Base-by-base conservation (phyloP, 2,329 filamentous ascomycete genomes). In the Fusarium sp. region DNA sequence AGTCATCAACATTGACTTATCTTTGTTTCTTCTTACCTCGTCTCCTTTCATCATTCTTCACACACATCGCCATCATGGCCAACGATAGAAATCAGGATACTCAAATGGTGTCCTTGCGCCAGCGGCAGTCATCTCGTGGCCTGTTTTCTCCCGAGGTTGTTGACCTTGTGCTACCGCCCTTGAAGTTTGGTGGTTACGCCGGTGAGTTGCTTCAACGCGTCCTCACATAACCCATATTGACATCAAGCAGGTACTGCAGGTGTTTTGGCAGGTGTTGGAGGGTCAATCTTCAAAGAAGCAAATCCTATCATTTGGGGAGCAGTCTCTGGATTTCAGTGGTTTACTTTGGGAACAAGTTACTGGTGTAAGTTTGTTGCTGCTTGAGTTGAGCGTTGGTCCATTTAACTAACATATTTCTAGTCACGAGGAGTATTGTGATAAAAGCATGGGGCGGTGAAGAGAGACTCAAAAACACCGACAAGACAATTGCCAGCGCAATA, bases 311-410 rank as follows among this genome's bases (percentile, higher is more conserved):
- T 95, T 9, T 95, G 93, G 80, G 91, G 93, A 1, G 72, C 91
- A 15, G 86, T 90, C 37, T 90, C 91, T 23, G 92, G 93, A 20
- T 83, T 93, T 39, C 93, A 97, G 80, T 97, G 93, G 88, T 93
- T 93, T 79, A 85, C 88, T 41, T 85, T 97, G 38, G 93, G 93
- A 35, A 88, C 87, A 46, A 92, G 88, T 18, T 98, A 91, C 77
- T 95, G 90, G 85, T 90, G 91, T 90, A 83, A 75, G 88, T 80
- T 41, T 3, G 33, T 18, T 20, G 23, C 59, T n/a, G 7, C 8
- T 24, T 6, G 20, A 6, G 42, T 28, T 2, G 31, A 21, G 39
- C 15, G 10, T 21, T 39, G 20, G 10, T 9, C 26, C 26, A 21
- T 23, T 35, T 6, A 54, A 46, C 66, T 75, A 29, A 76, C 56